Percentiles rank a stretch among this genome's conserved stretches.
Evolutionary conservation across 441 rosid genomes (phyloP).

Genomic region (Biscutella laevigata): DNA sequence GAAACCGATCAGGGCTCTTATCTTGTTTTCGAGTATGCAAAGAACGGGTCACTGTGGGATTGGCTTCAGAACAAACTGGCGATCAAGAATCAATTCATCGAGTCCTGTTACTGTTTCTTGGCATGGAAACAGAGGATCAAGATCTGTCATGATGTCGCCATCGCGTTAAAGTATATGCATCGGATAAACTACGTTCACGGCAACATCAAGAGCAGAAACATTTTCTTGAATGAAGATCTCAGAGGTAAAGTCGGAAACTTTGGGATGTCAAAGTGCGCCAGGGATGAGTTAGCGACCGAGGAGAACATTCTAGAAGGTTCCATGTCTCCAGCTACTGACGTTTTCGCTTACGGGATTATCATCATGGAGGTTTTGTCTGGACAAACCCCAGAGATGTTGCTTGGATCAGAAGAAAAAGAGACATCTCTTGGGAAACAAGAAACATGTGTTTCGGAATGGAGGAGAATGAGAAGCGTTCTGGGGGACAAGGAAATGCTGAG

Average conservation of each 20-base stretch:
- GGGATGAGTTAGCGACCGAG: slow-evolving; percentile 41
- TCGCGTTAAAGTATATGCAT: slow-evolving; percentile 82
- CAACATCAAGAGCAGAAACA: slow-evolving; percentile 61
- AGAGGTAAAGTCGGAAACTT: slow-evolving; percentile 73
- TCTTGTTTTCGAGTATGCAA: slow-evolving; percentile 73
- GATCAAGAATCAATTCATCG: slow-evolving; percentile 83
- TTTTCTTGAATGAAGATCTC: slow-evolving; percentile 84
- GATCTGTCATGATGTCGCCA: slow-evolving; percentile 76
- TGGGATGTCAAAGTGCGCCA: slow-evolving; percentile 50
- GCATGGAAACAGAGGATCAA: slow-evolving; percentile 84
- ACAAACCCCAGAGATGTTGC: slow-evolving; percentile 37
- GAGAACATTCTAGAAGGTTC: slow-evolving; percentile 45
- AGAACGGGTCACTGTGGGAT: slow-evolving; percentile 80
- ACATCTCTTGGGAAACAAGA: slow-evolving; percentile 15
- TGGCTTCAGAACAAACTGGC: slow-evolving; percentile 93
- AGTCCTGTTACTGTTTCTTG: slow-evolving; percentile 83
- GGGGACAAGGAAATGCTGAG: slow-evolving; percentile 42
- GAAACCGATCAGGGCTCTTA: slow-evolving; percentile 36
- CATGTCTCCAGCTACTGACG: slow-evolving; percentile 48
- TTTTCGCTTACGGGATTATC: slow-evolving; percentile 67
- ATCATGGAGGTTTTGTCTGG: slow-evolving; percentile 68
- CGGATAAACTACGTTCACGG: slow-evolving; percentile 72
- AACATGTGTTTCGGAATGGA: slow-evolving; percentile 13
- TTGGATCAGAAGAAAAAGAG: slow-evolving; percentile 20
- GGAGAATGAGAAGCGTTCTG: slow-evolving; percentile 26